Base-by-base conservation (phyloP, 495 filamentous ascomycete species). In the Penicillium simplicissimum region DNA sequence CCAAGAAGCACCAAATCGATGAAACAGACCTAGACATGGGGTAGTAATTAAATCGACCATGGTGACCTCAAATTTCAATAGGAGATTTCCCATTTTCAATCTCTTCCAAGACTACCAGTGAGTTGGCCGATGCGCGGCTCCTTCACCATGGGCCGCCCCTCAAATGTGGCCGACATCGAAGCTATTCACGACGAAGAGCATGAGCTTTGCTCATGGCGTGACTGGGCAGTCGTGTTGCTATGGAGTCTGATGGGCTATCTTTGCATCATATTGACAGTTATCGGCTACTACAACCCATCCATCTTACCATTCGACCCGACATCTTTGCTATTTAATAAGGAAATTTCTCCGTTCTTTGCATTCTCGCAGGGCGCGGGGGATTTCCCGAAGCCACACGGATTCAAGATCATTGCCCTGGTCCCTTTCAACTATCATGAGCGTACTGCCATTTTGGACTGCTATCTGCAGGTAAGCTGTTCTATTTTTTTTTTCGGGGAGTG, bases 361-460 rank as follows among this genome's bases (percentile, higher is more conserved):
- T 76, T 71, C 48, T 76, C 73, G 33, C 66, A 62, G 3, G 65
- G 64, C 5, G 66, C 66, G 9, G 68, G 60, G 4, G 62, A 67
- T 56, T 78, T 74, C 56, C 60, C 72, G 34, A 84, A 83, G 59
- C 80, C 81, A 3, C 54, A 62, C 10, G 74, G 69, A 4, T 66
- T 84, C 25, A 76, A 76, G 33, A 71, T 85, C 42, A 72, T 83
- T 51, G 83, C 76, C 17, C 60, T 85, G 47, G 76, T 85, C 23
- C 82, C 82, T 34, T 83, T 82, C 63, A 76, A 73, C 52, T 63
- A 77, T 47, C 71, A 72, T 63, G 73, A 79, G 60, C 73, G 70
- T 7, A 81, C 81, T 17, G 72, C 73, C 13, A 80, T 84, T 40
- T 63, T 85, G 37, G 79, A 85, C 49, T 85, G 83, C 60, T 85